phyloP scores from a whole-genome alignment of 169 alveolate species.

The Eimeria maxima region DNA sequence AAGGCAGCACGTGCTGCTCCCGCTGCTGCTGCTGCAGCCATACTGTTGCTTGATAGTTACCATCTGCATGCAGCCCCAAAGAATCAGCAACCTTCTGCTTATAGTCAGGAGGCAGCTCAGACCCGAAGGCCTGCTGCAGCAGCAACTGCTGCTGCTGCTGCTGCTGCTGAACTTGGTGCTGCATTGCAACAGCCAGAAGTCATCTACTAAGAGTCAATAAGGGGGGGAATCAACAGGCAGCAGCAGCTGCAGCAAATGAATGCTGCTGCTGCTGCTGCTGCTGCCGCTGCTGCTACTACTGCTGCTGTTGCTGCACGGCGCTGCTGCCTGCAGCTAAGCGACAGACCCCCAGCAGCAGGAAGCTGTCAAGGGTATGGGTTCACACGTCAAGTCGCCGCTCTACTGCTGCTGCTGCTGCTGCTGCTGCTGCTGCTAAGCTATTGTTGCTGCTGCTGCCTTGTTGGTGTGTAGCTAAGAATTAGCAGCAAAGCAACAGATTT shows the following conservation, averaged over 20 bases:
- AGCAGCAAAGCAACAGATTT: conserved; percentile 8
- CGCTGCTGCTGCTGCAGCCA: conserved; percentile 30
- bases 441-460: not conserved
- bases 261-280: too few relatives aligned
- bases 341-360: not conserved
- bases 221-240: not conserved
- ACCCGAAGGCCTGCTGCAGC: conserved; percentile 15
- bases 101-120: conserved; percentile 19
- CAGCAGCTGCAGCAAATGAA: not conserved
- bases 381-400: too few relatives aligned
- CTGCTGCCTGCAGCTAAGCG: not conserved
- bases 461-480: conserved; percentile 3
- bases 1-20: too few relatives aligned
- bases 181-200: not conserved
- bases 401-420: conserved; percentile 13
- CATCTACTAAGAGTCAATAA: not conserved
- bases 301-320: too few relatives aligned
- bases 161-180: too few relatives aligned
- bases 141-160: not conserved
- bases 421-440: conserved; percentile 8
- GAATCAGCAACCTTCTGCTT: conserved; percentile 27
- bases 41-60: conserved; percentile 9
- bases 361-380: too few relatives aligned
- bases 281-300: too few relatives aligned
- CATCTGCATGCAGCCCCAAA: conserved; percentile 33